Evolutionary conservation across 2,329 filamentous ascomycete genomes (phyloP), one percentile per base, ranked within the genome.

Genomic region (Cladobotryum mycophilum): DNA sequence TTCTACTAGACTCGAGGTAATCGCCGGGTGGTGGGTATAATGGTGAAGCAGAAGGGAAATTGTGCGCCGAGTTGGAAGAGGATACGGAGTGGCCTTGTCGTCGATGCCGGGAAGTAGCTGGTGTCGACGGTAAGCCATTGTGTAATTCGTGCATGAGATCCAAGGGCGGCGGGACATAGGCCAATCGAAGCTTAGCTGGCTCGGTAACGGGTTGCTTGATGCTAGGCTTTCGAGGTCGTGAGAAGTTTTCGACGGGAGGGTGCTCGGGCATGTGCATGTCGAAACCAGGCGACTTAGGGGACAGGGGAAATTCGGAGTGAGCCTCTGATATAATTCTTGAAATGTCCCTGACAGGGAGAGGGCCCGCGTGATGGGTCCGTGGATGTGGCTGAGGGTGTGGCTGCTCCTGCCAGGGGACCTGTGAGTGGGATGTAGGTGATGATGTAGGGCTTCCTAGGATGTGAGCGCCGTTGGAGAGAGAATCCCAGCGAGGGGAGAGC

Each of bases 211-310:
- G 61, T 54, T 75, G 74, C 50, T 71, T 71, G 53, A 78, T 70
- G 61, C 79, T 81, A 37, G 71, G 67, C 54, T 79, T 79, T 51
- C 79, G 71, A 40, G 79, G 79, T 37, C 79, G 72, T n/a, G 79
- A 82, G 61, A 82, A 82, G 64, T 82, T 82, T 58, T 76, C 75
- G 42, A 79, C 69, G 42, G 63, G 60, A 56, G 68, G 65, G 47
- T 60, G 63, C 44, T 70, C 67, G 45, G 65, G 60, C 64, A 59
- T 55, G 41, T 71, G 63, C 52, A 67, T 56, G 49, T 70, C 67
- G 41, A 60, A 51, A 36, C 62, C 56, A 40, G 66, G 67, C 42
- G 64, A 61, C 50, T 68, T 65, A 34, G 62, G 56, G 41, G 53
- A 61, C 47, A 68, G 49, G 9, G 60, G 55, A 44, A 45, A 53